These are phyloP conservation scores for Oenanthe javanica DNA, from an alignment of 140 eudicot species.

Conservation along the genomic window DNA sequence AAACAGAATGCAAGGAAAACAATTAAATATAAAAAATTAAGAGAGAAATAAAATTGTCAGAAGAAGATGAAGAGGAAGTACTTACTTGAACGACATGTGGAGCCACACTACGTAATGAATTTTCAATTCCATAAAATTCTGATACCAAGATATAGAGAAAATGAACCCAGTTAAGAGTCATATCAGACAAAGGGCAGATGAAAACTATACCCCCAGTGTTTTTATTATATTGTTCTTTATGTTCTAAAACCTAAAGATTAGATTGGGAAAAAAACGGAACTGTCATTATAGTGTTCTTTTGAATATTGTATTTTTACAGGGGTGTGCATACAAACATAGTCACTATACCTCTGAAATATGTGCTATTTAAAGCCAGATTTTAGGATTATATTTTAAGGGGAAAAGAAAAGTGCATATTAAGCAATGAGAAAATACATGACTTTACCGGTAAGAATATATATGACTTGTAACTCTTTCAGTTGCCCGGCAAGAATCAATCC, in stretches of 20 bases:
- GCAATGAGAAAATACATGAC: conserved; percentile 6
- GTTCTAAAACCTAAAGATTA: not conserved
- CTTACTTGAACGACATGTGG: conserved; percentile 85
- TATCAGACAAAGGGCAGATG: not conserved
- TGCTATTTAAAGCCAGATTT: no score
- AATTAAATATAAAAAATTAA: not conserved
- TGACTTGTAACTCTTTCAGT: conserved; percentile 60
- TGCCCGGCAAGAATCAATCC: conserved; percentile 81
- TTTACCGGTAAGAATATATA: conserved; percentile 69
- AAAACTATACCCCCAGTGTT: no score
- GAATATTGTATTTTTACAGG: not conserved
- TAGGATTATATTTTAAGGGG: not conserved
- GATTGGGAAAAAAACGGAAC: not conserved
- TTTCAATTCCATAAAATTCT: conserved; percentile 84
- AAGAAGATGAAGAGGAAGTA: not conserved
- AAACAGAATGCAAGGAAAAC: not conserved
- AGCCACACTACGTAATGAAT: conserved; percentile 63
- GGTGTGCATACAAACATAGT: not conserved
- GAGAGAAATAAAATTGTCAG: not conserved
- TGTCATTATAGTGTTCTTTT: not conserved
- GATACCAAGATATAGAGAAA: conserved; percentile 23
- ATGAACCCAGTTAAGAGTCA: not conserved
- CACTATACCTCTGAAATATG: not conserved
- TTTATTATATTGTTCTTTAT: no score
- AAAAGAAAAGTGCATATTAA: not conserved